A percentile compares a stretch with the other conserved stretches of the same genome.
These are phyloP conservation scores for Penicillium polonicum DNA, from an alignment of 2,329 filamentous ascomycete genomes.

Conservation along the genomic window DNA sequence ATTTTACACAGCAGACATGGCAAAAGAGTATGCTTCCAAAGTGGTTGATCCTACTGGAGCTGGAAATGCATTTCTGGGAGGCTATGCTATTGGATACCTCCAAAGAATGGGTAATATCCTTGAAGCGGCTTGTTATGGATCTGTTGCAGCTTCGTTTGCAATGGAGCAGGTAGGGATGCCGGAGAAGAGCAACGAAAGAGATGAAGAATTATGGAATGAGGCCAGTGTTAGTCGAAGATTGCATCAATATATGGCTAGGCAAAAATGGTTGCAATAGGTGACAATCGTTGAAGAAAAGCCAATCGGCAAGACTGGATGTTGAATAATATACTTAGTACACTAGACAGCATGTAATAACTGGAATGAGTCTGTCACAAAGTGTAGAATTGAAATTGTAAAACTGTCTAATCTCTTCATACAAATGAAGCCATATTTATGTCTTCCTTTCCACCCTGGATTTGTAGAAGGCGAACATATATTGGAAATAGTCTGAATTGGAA, in stretches of 20 bases:
- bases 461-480: no score
- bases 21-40: slow-evolving; percentile 1
- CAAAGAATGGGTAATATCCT: slow-evolving; percentile 18
- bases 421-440: no score
- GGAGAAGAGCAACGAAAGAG: neutral
- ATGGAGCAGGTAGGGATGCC: slow-evolving; percentile 34
- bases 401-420: no score
- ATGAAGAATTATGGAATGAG: slow-evolving; percentile 23
- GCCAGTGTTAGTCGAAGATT: slow-evolving; percentile 14
- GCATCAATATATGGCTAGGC: slow-evolving; percentile 16
- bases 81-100: slow-evolving; percentile 29
- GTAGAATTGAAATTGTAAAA: no score
- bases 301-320: neutral
- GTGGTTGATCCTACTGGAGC: slow-evolving; percentile 40
- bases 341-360: no score
- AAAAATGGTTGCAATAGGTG: neutral
- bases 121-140: slow-evolving; percentile 31
- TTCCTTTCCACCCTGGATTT: no score
- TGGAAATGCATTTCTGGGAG: slow-evolving; percentile 40
- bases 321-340: no score
- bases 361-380: no score
- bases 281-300: neutral
- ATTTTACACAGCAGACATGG: slow-evolving; percentile 15
- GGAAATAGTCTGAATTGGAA: no score
- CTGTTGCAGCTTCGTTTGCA: slow-evolving; percentile 37